Base-by-base conservation (phyloP, 192 early-diverging fungal species). In the Umbelopsis sp. region DNA sequence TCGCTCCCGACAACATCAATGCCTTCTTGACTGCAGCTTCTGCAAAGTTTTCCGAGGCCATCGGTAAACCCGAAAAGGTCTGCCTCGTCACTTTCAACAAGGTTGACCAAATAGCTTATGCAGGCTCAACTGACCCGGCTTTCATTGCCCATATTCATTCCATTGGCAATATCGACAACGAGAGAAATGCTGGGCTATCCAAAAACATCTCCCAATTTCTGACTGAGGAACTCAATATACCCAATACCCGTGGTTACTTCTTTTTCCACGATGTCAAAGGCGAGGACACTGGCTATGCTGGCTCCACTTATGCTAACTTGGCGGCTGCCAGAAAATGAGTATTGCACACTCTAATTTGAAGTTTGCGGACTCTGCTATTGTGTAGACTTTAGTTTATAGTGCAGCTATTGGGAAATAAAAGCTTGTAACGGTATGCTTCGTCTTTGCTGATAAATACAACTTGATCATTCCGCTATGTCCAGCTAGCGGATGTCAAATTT, bases 31-130 rank as follows among this genome's bases (percentile, higher is more conserved):
- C 71, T 37, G 46, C 21, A 7, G 9, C 67, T 8, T 74, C 65
- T n/a, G 68, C 50, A 20, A 27, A 64, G 21, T 78, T 78, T 65
- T 61, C 77, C 44, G 72, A 73, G n/a, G 49, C 49, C 13, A 78
- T 78, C 13, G 77, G 77, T 22, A 78, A 78, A 25, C 77, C 77
- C 20, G 77, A 78, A 35, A 25, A 16, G 37, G 72, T 78, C 33
- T 78, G 77, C 49, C 35, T 78, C 25, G 72, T 78, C 13, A 74
- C 77, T 12, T 78, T 74, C 35, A 44, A 20, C 46, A 64, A 71
- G 23, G 77, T 64, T 12, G 72, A 78, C 18, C 44, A 41, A 9
- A 6, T 74, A 15, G 46, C 20, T 21, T 78, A 58, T 65, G 72
- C 49, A 52, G 77, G 77, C 7, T 46, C 58, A 30, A 46, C 35